Evolutionary conservation across 768 basidiomycete genomes (phyloP).

Genomic region (Russula virescens): DNA sequence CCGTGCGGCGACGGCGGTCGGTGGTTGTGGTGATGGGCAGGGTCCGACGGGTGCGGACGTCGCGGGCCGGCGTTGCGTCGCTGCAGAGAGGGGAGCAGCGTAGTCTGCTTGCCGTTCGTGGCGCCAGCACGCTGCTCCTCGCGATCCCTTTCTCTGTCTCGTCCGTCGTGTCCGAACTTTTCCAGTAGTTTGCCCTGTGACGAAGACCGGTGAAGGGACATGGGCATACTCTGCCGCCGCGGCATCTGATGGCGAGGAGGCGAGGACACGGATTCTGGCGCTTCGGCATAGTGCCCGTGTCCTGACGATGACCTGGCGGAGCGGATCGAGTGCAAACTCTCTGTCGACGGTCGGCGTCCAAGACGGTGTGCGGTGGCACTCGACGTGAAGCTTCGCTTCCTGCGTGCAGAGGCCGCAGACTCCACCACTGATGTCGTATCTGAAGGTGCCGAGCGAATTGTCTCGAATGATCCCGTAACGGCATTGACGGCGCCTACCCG

Average conservation of each 20-base stretch:
- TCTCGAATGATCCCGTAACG: conserved; percentile 24
- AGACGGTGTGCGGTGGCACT: conserved; percentile 20
- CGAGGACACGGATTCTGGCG: conserved; percentile 26
- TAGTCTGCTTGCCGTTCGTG: background rate
- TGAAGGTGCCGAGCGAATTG: conserved; percentile 12
- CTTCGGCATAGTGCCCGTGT: conserved; percentile 30
- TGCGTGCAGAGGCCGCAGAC: conserved; percentile 13
- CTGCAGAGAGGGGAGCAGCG: conserved; percentile 4
- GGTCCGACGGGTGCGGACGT: conserved; percentile 7
- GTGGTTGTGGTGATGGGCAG: background rate
- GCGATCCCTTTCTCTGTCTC: conserved; percentile 12
- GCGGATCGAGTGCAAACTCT: conserved; percentile 36
- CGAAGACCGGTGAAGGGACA: conserved; percentile 29
- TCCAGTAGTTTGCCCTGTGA: conserved; percentile 30
- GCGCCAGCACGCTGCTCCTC: background rate
- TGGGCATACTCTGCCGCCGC: conserved; percentile 50
- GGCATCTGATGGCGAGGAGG: conserved; percentile 22
- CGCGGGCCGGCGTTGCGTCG: conserved; percentile 16
- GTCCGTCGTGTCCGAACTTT: conserved; percentile 14
- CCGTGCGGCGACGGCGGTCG: conserved; percentile 19
- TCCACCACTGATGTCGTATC: background rate
- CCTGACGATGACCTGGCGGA: conserved; percentile 31
- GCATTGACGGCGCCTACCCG: conserved; percentile 10
- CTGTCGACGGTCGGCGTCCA: conserved; percentile 34
- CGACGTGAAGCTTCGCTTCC: conserved; percentile 18